Evolutionary conservation across 2,329 filamentous ascomycete species (phyloP), one percentile per base, ranked within the genome.

Genomic region (Aspergillus unguis): DNA sequence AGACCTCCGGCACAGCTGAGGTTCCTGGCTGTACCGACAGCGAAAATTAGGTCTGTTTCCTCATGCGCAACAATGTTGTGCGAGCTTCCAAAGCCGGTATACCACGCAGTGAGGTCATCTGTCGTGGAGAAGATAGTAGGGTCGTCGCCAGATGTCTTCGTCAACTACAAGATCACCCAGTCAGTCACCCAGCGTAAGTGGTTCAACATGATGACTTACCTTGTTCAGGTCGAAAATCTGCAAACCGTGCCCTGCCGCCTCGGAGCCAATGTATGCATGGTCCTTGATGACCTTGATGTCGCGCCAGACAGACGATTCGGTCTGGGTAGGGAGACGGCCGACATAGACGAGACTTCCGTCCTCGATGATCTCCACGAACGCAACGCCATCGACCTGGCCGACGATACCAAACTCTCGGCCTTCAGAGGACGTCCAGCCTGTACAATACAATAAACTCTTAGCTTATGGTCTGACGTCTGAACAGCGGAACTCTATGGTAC

Each of bases 211-310:
- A 28, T 36, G 32, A 26, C 47, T 5, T 26, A 60, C 58, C 58
- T 58, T 60, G 26, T 53, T 58, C 41, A 60, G 48, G 43, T 60
- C 58, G 33, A 60, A 60, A 11, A 60, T 52, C 44, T 58, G 58
- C 37, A 60, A 38, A 5, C 58, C 58, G 37, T 60, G 58, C 2
- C 56, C 58, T 1, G 31, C 9, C 6, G 58, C 56, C 47, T 60
- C 58, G 4, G 58, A 56, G 8, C 58, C 56, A 29, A 60, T 60
- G 31, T 58, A 60, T 10, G 48, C 53, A 52, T 60, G 50, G 38
- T 60, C 48, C 8, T 44, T 48, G 31, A 60, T 55, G 8, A 60
- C 58, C 38, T 60, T 60, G 43, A 58, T 55, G 29, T 60, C 58
- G 10, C 58, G 48, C 56, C 58, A 58, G 3, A 49, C 40, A 8